phyloP scores from a whole-genome alignment of 208 protist species.

The Crithidia fasciculata region DNA sequence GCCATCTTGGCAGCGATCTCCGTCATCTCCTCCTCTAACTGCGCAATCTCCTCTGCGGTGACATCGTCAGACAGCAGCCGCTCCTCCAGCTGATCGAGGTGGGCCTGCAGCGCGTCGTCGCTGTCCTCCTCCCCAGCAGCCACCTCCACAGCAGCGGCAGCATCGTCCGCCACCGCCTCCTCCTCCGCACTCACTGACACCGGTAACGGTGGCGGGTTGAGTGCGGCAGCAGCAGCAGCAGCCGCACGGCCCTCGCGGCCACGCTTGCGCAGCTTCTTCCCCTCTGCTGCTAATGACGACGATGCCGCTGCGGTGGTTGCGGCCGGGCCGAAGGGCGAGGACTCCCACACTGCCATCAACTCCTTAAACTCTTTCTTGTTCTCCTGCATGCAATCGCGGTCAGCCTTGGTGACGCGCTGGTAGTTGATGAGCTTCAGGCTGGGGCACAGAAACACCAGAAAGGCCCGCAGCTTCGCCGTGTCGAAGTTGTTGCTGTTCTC shows the following conservation, averaged over 20 bases:
- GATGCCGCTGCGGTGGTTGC: not conserved
- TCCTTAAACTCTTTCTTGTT: constrained; percentile 51
- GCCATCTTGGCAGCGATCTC: constrained; percentile 57
- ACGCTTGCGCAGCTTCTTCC: constrained; percentile 79
- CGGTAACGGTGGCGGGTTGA: not conserved
- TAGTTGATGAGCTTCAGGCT: constrained; percentile 86
- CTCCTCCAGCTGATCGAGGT: constrained; percentile 69
- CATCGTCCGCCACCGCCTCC: not conserved
- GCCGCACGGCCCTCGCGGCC: constrained; percentile 67
- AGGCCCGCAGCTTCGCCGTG: constrained; percentile 64
- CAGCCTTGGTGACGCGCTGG: constrained; percentile 69
- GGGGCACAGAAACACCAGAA: constrained; percentile 84
- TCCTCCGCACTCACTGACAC: not conserved
- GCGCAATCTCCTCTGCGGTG: constrained; percentile 74
- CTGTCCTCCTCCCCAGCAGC: constrained; percentile 1
- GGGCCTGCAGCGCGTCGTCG: constrained; percentile 44
- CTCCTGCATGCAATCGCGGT: constrained; percentile 38
- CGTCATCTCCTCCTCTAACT: constrained; percentile 79
- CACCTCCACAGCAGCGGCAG: not conserved
- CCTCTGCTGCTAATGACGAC: constrained; percentile 9
- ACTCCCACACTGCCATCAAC: constrained; percentile 41
- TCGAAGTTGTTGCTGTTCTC: constrained; percentile 48
- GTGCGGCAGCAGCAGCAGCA: constrained; percentile 19
- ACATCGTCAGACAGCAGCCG: constrained; percentile 72
- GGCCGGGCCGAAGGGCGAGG: not conserved